Evolutionary conservation across 2,329 filamentous ascomycete species (phyloP), one percentile per base, ranked within the genome.

Genomic region (Orbilia blumenaviensis): DNA sequence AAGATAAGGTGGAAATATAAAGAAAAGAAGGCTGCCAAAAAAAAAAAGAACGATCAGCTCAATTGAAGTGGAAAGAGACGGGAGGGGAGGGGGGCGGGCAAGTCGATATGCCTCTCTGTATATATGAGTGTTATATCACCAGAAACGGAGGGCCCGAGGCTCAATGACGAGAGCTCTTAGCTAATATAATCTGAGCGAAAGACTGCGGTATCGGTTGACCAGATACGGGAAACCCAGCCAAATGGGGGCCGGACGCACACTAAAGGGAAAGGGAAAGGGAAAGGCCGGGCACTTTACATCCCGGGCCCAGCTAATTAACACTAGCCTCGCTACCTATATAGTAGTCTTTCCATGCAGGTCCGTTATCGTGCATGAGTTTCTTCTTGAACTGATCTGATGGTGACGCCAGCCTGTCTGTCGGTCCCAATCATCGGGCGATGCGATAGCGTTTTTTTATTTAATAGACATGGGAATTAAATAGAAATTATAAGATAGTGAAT

Each of bases 201-300:
- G 34, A 25, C 25, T 42, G 64, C 64, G 64, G 64, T 67, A 67
- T 67, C 64, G 64, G 64, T 44, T 67, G 9, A 36, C n/a, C n/a
- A 25, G 3, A 23, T 32, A 23, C 34, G 32, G 42, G 42, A 23
- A 2, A 34, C 8, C 6, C 32, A 8, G 6, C 32, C 14, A 34
- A 8, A n/a, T n/a, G n/a, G n/a, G n/a, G n/a, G n/a, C n/a, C 16
- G 8, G 16, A 9, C 10, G 8, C 44, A 25, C 21, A n/a, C 32
- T 8, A 14, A 32, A 46, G n/a, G 18, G 38, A 32, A 50, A 27
- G n/a, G 25, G 32, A n/a, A 14, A 23, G 23, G 46, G 46, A 5
- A 23, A 32, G 12, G 12, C 23, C 46, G 46, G 46, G 4, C 46
- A 32, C 23, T 50, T 50, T 50, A 16, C 46, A 16, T 50, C 46